A percentile compares a stretch with the other conserved stretches of the same genome.
Conservation (phyloP, 116 monocot genomes). For the Cymodocea nodosa region DNA sequence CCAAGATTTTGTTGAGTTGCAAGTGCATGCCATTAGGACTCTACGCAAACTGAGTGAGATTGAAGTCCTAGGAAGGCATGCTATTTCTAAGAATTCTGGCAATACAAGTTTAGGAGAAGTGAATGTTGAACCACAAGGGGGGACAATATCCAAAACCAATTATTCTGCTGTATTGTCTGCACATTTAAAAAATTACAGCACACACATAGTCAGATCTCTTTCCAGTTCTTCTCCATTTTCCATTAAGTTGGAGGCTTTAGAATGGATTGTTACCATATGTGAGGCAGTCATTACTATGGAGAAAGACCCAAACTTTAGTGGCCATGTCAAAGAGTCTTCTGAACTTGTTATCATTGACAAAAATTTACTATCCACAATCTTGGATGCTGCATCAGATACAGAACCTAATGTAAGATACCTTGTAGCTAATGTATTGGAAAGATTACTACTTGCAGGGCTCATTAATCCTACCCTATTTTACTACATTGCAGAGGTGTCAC, state of each 20-base stretch:
- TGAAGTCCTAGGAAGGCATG: conserved; percentile 30
- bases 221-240: conserved; percentile 32
- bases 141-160: background rate
- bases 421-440: conserved; percentile 57
- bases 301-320: conserved; percentile 13
- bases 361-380: conserved; percentile 38
- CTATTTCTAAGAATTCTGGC: conserved; percentile 9
- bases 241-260: conserved; percentile 60
- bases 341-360: conserved; percentile 21
- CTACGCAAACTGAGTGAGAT: conserved; percentile 52
- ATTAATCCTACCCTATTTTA: conserved; percentile 38
- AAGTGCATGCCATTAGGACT: conserved; percentile 43
- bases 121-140: conserved; percentile 8
- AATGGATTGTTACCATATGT: conserved; percentile 45
- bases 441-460: conserved; percentile 50
- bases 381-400: conserved; percentile 67
- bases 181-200: conserved; percentile 38
- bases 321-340: conserved; percentile 7
- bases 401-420: conserved; percentile 60
- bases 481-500: conserved; percentile 35
- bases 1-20: conserved; percentile 40
- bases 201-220: conserved; percentile 38
- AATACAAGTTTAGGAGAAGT: conserved; percentile 8
- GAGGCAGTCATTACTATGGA: conserved; percentile 13
- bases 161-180: conserved; percentile 13